Evolutionary conservation across 106 monocot species (phyloP).

Genomic region (Platanthera zijinensis): DNA sequence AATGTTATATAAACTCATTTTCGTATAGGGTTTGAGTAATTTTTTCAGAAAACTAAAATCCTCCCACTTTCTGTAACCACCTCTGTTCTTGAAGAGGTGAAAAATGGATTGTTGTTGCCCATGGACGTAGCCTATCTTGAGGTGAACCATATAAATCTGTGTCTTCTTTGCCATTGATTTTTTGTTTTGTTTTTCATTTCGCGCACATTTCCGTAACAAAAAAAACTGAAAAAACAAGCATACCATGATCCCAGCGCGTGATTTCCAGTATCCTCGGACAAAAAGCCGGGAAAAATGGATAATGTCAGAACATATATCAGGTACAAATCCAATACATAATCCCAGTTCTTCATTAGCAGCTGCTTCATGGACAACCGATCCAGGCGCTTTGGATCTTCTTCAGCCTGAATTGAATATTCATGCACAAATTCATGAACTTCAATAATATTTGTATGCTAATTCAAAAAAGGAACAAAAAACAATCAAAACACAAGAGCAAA

Average conservation of each 20-base stretch:
- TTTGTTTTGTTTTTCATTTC: no score
- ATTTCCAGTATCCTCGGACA: constrained; percentile 52
- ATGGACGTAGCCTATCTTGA: no score
- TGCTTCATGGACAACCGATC: constrained; percentile 36
- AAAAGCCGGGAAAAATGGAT: constrained; percentile 55
- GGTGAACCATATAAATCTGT: no score
- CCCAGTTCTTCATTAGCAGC: constrained; percentile 30
- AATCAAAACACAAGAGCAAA: constrained; percentile 16
- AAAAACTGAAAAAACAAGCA: neutral
- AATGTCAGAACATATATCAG: constrained; percentile 42
- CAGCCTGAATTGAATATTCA: constrained; percentile 4
- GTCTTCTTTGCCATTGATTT: no score
- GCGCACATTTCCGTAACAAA: no score
- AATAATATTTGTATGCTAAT: constrained; percentile 29
- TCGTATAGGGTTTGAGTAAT: no score
- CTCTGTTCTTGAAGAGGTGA: no score
- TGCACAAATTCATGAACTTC: constrained; percentile 22
- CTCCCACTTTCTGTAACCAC: no score
- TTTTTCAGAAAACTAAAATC: no score
- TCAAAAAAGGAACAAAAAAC: constrained; percentile 29
- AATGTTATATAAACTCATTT: no score
- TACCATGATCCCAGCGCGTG: constrained; percentile 54
- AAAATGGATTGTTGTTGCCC: no score
- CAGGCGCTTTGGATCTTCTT: constrained; percentile 23
- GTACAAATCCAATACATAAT: constrained; percentile 33